Conservation (phyloP, 768 basidiomycete genomes). For the Cystofilobasidium macerans region DNA sequence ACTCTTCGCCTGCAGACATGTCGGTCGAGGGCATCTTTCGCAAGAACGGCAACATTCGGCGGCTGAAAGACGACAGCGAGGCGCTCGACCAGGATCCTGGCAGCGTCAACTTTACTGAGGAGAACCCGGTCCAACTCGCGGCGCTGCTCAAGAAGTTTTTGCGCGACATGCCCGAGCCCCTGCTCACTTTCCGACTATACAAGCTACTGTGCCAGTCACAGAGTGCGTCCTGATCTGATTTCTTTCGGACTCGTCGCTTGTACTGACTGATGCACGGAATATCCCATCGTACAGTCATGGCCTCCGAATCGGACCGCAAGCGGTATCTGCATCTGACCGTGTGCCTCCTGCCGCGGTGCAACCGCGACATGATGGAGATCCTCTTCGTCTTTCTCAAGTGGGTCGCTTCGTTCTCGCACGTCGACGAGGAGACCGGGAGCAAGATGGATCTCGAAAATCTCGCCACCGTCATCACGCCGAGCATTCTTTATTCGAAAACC, state of each 20-base stretch:
- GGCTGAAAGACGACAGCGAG: conserved; percentile 80
- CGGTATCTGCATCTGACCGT: conserved; percentile 76
- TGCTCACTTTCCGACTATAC: conserved; percentile 90
- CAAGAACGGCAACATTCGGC: conserved; percentile 92
- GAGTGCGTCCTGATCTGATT: no score
- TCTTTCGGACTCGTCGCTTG: not conserved
- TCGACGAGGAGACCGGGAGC: conserved; percentile 92
- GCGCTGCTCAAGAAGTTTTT: conserved; percentile 95
- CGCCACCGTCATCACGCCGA: conserved; percentile 95
- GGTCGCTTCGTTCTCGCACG: conserved; percentile 97
- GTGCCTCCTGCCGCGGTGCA: conserved; percentile 75
- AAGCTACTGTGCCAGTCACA: conserved; percentile 77
- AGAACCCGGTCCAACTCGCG: conserved; percentile 94
- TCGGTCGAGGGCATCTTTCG: conserved; percentile 98
- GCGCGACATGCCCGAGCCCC: conserved; percentile 86
- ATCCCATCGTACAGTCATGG: conserved; percentile 49
- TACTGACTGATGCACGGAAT: no score
- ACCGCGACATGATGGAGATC: conserved; percentile 95
- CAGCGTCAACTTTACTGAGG: conserved; percentile 80
- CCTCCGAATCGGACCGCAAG: conserved; percentile 62
- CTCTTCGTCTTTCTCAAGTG: conserved; percentile 97
- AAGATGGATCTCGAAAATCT: conserved; percentile 96
- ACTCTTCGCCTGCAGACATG: conserved; percentile 57
- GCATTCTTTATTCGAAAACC: conserved; percentile 77
- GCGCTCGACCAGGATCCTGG: conserved; percentile 87